phyloP scores from a whole-genome alignment of 495 filamentous ascomycete genomes.

The Rhizodiscina lignyota region DNA sequence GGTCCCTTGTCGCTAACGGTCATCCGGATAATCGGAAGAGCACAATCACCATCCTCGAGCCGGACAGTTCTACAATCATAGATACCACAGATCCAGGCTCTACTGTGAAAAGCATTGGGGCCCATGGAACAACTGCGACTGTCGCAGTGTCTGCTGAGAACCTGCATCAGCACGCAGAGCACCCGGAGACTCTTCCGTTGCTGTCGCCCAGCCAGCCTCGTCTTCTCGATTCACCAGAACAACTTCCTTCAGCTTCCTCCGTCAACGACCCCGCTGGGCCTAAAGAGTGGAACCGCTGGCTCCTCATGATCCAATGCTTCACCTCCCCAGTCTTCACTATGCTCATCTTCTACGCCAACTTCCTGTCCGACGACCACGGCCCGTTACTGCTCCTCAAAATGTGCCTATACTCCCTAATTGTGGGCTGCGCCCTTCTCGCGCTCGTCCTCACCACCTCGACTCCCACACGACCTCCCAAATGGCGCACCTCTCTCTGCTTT shows the following conservation, averaged over 20 bases:
- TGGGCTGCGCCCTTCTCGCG: conserved; percentile 47
- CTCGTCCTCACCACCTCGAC: conserved; percentile 47
- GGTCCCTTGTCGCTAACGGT: conserved; percentile 19
- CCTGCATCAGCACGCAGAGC: conserved; percentile 3
- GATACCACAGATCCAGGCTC: not conserved
- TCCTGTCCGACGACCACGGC: conserved; percentile 29
- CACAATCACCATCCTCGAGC: conserved; percentile 5
- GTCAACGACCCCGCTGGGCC: conserved; percentile 10
- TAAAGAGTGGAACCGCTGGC: conserved; percentile 77
- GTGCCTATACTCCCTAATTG: conserved; percentile 50
- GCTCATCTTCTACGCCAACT: conserved; percentile 59
- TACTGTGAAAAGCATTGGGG: not conserved
- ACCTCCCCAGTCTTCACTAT: conserved; percentile 75
- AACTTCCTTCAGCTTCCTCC: conserved; percentile 4
- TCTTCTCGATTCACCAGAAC: conserved; percentile 9
- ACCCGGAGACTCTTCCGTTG: not conserved
- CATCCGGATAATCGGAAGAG: conserved; percentile 11
- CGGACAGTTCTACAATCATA: conserved; percentile 2
- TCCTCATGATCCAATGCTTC: conserved; percentile 70
- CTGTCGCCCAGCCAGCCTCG: not conserved
- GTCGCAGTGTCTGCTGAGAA: not conserved
- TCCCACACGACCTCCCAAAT: conserved; percentile 35
- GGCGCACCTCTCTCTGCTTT: conserved; percentile 64
- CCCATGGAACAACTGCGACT: not conserved
- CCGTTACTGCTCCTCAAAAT: conserved; percentile 37